Conservation (phyloP, 73 alveolate species). For the Breviolum minutum region DNA sequence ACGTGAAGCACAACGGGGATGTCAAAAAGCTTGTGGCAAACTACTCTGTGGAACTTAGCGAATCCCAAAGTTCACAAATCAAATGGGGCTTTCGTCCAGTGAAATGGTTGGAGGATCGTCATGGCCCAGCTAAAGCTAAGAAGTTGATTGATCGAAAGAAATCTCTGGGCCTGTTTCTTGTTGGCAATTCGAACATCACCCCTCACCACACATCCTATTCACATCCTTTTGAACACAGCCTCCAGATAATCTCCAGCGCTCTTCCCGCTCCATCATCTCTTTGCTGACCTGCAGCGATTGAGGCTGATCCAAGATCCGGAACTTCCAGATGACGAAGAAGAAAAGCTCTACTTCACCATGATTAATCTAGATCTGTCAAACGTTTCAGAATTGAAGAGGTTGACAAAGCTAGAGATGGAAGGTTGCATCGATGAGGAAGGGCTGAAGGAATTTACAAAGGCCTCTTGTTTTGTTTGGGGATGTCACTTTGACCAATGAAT, state of each 20-base stretch:
- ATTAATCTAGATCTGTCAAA: slow-evolving; percentile 14
- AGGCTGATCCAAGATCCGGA: slow-evolving; percentile 38
- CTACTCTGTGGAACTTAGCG: neutral
- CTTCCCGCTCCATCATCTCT: neutral
- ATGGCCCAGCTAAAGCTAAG: neutral
- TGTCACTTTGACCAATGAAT: neutral
- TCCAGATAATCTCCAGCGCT: neutral
- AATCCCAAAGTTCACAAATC: neutral
- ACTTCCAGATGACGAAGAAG: slow-evolving; percentile 13
- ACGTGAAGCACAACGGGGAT: neutral
- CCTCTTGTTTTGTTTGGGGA: neutral
- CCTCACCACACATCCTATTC: too few species aligned
- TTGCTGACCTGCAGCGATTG: neutral
- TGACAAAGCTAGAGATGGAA: slow-evolving; percentile 12
- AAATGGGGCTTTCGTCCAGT: neutral
- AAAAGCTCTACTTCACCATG: slow-evolving; percentile 30
- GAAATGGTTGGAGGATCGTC: neutral
- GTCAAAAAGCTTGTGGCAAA: neutral
- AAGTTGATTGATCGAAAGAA: neutral
- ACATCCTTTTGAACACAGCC: neutral
- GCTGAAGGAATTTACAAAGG: slow-evolving; percentile 31
- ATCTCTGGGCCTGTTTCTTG: neutral
- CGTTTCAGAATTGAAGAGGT: neutral
- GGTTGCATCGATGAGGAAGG: slow-evolving; percentile 53
- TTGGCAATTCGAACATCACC: neutral